Evolutionary conservation across 2,329 filamentous ascomycete species (phyloP).

Genomic region (Colletotrichum costaricense): DNA sequence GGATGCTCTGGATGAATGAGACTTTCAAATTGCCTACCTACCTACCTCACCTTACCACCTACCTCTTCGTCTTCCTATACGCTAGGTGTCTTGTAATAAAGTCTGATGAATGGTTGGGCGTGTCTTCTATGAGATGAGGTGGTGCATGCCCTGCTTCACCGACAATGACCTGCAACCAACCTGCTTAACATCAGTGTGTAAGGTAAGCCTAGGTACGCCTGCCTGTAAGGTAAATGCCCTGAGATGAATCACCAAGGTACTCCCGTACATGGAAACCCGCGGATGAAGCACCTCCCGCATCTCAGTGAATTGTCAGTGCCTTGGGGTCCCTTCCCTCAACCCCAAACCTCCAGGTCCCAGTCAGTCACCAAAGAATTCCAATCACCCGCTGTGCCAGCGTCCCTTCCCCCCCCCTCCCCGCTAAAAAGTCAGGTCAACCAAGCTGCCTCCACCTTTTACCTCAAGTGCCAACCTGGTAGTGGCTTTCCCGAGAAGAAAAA

Average conservation of each 20-base stretch:
- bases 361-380: background rate
- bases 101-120: background rate
- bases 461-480: conserved; percentile 35
- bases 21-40: background rate
- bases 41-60: background rate
- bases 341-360: conserved; percentile 2
- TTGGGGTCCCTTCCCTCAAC: background rate
- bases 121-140: background rate
- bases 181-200: background rate
- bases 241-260: background rate
- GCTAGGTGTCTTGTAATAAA: background rate
- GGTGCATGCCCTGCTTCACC: conserved; percentile 1
- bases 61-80: background rate
- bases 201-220: background rate
- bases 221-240: background rate
- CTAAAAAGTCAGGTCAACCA: conserved; percentile 32
- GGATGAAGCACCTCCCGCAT: background rate
- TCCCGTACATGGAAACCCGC: background rate
- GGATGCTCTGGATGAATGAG: background rate
- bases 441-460: conserved; percentile 32
- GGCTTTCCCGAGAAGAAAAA: conserved; percentile 36
- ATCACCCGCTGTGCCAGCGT: background rate
- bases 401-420: conserved; percentile 19
- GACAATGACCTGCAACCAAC: background rate
- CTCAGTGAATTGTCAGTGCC: background rate